Conservation (phyloP, 176 grass and related monocot species). For the Thalia dealbata region DNA sequence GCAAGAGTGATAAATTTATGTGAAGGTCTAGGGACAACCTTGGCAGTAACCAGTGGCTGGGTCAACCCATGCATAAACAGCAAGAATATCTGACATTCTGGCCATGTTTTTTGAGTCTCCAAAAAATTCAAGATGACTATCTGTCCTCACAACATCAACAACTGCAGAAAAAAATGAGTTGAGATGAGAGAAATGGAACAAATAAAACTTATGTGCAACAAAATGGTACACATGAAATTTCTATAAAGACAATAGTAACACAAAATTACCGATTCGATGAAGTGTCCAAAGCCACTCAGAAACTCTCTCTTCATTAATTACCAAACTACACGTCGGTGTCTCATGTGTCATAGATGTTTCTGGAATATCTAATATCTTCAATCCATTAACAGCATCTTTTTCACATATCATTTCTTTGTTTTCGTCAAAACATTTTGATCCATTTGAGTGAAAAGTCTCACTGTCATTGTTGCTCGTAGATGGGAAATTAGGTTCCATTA, state of each 20-base stretch:
- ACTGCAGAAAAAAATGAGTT: slow-evolving; percentile 35
- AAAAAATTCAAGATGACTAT: slow-evolving; percentile 91
- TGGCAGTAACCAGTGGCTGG: slow-evolving; percentile 97
- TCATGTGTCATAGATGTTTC: slow-evolving; percentile 41
- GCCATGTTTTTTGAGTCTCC: slow-evolving; percentile 97
- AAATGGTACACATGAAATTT: neutral
- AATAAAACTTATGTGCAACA: neutral
- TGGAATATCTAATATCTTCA: slow-evolving; percentile 60
- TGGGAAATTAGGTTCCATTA: slow-evolving; percentile 71
- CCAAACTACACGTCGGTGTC: slow-evolving; percentile 31
- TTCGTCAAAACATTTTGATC: slow-evolving; percentile 45
- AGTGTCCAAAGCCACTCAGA: slow-evolving; percentile 99
- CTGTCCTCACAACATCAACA: slow-evolving; percentile 98
- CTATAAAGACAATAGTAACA: neutral
- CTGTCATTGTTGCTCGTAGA: slow-evolving; percentile 47
- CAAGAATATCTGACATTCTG: slow-evolving; percentile 99
- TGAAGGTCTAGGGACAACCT: slow-evolving; percentile 32
- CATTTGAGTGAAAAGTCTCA: slow-evolving; percentile 34
- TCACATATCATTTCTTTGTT: slow-evolving; percentile 37
- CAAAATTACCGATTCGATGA: slow-evolving; percentile 75
- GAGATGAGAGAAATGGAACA: neutral
- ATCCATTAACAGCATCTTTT: slow-evolving; percentile 44
- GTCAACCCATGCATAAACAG: slow-evolving; percentile 99
- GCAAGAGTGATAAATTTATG: slow-evolving; percentile 11
- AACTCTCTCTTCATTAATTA: slow-evolving; percentile 55